These are phyloP conservation scores for Ilyonectria mors-panacis DNA, from an alignment of 2,329 filamentous ascomycete species.

Conservation along the genomic window DNA sequence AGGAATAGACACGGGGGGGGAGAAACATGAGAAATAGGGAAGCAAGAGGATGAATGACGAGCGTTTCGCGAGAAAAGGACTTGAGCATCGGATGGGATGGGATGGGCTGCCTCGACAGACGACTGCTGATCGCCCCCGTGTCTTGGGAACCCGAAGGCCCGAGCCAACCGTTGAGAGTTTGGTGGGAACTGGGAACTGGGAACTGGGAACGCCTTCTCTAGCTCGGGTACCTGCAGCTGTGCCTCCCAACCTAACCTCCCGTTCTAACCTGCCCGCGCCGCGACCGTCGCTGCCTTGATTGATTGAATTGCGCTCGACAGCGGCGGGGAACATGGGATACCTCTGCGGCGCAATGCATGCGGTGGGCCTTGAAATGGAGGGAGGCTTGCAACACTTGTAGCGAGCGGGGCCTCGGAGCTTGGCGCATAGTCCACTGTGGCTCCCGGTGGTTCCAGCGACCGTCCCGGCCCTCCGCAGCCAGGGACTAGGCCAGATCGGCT, in stretches of 20 bases:
- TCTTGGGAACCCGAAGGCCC: conserved; percentile 14
- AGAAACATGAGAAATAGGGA: background rate
- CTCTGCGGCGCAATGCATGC: background rate
- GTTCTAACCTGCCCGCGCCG: background rate
- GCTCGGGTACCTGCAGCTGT: conserved; percentile 17
- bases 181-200: conserved; percentile 1
- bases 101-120: conserved; percentile 10
- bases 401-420: conserved; percentile 20
- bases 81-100: conserved; percentile 1
- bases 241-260: background rate
- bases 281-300: background rate
- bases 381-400: conserved; percentile 2
- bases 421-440: conserved; percentile 45
- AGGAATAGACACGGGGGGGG: background rate
- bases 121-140: background rate
- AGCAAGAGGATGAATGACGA: conserved; percentile 2
- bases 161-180: conserved; percentile 10
- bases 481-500: conserved; percentile 41
- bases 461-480: conserved; percentile 34
- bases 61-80: conserved; percentile 15
- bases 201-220: conserved; percentile 11
- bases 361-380: background rate
- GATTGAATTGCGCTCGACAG: background rate
- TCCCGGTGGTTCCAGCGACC: conserved; percentile 34
- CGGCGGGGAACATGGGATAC: background rate